Evolutionary conservation across 306 rosid species (phyloP), one percentile per base, ranked within the genome.

Genomic region (Ceratonia siliqua): DNA sequence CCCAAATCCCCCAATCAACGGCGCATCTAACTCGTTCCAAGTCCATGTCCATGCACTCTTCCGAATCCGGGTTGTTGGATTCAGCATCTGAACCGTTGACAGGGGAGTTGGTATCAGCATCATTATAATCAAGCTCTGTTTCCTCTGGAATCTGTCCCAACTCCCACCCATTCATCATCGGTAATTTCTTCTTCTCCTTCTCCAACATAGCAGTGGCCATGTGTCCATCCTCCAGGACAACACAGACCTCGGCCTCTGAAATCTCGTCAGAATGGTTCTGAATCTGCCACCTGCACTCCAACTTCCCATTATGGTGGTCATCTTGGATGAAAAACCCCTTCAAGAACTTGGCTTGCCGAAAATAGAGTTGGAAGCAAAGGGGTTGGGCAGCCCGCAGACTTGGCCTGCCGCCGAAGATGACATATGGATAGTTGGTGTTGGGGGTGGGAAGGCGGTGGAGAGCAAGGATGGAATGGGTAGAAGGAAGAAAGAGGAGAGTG

Each of bases 71-170:
- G 32, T 28, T 28, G 32, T 28, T 28, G 32, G 32, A 28, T 28
- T 28, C 32, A 28, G 2, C 32, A 28, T 28, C 32, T 28, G 4
- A 28, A 28, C 4, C 32, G 32, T 28, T 28, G 4, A 28, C 32
- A 28, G n/a, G n/a, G n/a, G n/a, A n/a, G n/a, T n/a, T n/a, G n/a
- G n/a, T n/a, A n/a, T n/a, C n/a, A n/a, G n/a, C n/a, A 62, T 62
- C 76, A 27, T 41, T 54, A 27, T 17, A 56, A 46, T 21, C 80
- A 15, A 46, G 73, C 69, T 78, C 82, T 43, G 71, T 57, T 24
- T 65, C 82, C 77, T 85, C 89, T 0, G 88, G 92, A 48, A 88
- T 88, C 73, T 81, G 87, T 61, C 76, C 87, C 73, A 85, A 35
- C 63, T 36, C 74, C 85, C 72, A 82, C 35, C 66, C 49, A 4